Evolutionary conservation across 2,329 filamentous ascomycete species (phyloP), one percentile per base, ranked within the genome.

Genomic region (Fusarium acutatum): DNA sequence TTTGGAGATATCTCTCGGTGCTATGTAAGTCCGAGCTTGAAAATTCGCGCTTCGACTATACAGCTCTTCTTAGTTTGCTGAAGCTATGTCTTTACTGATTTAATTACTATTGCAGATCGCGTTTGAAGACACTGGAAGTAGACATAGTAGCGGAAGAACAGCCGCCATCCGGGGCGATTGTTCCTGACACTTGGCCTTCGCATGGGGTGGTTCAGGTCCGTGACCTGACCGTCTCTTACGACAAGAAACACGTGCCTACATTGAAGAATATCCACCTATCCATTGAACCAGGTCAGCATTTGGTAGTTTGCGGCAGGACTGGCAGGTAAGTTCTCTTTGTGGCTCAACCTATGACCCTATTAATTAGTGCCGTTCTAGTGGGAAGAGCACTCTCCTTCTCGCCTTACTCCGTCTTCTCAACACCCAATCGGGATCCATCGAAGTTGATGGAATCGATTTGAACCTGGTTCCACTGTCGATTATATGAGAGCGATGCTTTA

Each of bases 161-260:
- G 12, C 2, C 20, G 1, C 0, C 6, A 12, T 8, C 17, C 0
- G 20, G 30, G 5, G 13, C n/a, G 1, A 8, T 8, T 12, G 2
- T 35, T 11, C 32, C 40, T 1, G 15, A 28, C 1, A 3, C 2
- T 3, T 58, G 56, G 56, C 56, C 41, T 20, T 59, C 32, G 6
- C 3, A 7, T 5, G 41, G 56, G 2, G 14, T 11, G 4, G 32
- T 37, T 30, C 6, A 49, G 2, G 3, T 59, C 20, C 30, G 8
- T 49, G n/a, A 24, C 1, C 24, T 59, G 1, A 30, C 15, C 1
- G 56, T 49, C 4, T 8, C 41, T 9, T 58, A 58, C 7, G 30
- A 58, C 7, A 10, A 58, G 18, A 7, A 1, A 13, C 14, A 35
- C 6, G 13, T 6, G 4, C 54, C 54, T 28, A 18, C 54, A 2